Evolutionary conservation across 140 eudicot genomes (phyloP).

Genomic region (Oenanthe javanica): DNA sequence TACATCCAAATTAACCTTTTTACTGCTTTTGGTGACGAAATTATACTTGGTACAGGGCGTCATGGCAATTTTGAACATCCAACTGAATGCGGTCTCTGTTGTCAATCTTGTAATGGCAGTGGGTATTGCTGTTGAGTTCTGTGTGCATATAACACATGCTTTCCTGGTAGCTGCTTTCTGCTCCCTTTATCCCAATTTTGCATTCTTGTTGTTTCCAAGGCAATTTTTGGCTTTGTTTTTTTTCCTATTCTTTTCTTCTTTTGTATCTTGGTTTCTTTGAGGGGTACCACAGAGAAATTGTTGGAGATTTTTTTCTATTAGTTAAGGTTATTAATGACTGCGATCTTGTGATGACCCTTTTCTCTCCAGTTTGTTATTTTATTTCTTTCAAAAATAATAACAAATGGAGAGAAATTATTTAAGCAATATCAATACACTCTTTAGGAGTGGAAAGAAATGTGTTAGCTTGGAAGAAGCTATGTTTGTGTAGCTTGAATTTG

Average conservation of each 20-base stretch:
- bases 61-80: slow-evolving; percentile 89
- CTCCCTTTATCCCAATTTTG: neutral
- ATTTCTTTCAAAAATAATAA: too few species aligned
- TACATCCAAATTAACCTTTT: neutral
- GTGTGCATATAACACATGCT: slow-evolving; percentile 96
- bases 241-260: neutral
- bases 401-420: too few species aligned
- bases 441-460: neutral
- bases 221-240: neutral
- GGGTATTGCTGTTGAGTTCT: slow-evolving; percentile 94
- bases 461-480: neutral
- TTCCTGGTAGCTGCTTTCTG: slow-evolving; percentile 60
- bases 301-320: neutral
- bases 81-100: slow-evolving; percentile 91
- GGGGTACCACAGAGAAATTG: neutral
- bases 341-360: neutral
- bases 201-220: neutral
- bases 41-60: slow-evolving; percentile 57
- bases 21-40: neutral
- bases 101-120: slow-evolving; percentile 98
- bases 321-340: neutral
- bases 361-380: too few species aligned
- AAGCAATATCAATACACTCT: neutral
- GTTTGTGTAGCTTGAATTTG: neutral
- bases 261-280: neutral